A percentile compares a stretch with the other conserved stretches of the same genome.
Evolutionary conservation across 495 filamentous ascomycete species (phyloP).

Genomic region (Penicillium alfredii): DNA sequence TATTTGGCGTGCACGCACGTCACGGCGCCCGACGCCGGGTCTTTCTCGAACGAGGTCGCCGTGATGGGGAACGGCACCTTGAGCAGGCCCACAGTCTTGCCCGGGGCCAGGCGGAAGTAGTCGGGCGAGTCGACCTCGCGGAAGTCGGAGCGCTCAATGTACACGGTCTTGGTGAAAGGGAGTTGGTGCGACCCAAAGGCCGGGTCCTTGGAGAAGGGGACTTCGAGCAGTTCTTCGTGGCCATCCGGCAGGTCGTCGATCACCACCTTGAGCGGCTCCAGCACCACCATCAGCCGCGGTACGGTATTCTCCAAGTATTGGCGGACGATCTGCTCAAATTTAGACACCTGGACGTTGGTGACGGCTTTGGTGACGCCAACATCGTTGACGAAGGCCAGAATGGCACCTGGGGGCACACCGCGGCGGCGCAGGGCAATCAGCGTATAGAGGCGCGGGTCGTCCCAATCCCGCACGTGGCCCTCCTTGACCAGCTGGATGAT

Average conservation of each 20-base stretch:
- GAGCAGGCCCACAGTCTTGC: constrained; percentile 82
- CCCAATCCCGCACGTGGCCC: constrained; percentile 72
- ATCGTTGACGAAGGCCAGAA: constrained; percentile 81
- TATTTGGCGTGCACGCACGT: constrained; percentile 41
- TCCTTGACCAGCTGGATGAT: constrained; percentile 70
- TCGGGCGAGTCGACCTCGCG: constrained; percentile 75
- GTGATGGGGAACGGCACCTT: constrained; percentile 79
- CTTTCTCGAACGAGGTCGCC: constrained; percentile 68
- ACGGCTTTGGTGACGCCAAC: constrained; percentile 77
- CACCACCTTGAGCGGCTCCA: constrained; percentile 64
- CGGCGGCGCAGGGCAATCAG: constrained; percentile 77
- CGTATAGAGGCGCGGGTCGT: constrained; percentile 85
- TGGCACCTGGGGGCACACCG: constrained; percentile 80
- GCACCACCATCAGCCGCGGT: constrained; percentile 74
- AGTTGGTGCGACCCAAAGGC: constrained; percentile 45
- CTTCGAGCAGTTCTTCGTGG: constrained; percentile 53
- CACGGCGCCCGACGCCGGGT: constrained; percentile 59
- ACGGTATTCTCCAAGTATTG: constrained; percentile 78
- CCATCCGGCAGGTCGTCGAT: constrained; percentile 69
- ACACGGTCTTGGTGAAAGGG: constrained; percentile 77
- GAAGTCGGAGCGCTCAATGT: constrained; percentile 92
- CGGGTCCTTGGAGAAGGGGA: constrained; percentile 62
- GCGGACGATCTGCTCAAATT: constrained; percentile 75
- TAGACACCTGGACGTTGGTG: constrained; percentile 63
- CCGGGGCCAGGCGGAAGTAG: constrained; percentile 90